A percentile compares a stretch with the other conserved stretches of the same genome.
These are phyloP conservation scores for Talaromyces borbonicus DNA, from an alignment of 495 filamentous ascomycete genomes.

Conservation along the genomic window DNA sequence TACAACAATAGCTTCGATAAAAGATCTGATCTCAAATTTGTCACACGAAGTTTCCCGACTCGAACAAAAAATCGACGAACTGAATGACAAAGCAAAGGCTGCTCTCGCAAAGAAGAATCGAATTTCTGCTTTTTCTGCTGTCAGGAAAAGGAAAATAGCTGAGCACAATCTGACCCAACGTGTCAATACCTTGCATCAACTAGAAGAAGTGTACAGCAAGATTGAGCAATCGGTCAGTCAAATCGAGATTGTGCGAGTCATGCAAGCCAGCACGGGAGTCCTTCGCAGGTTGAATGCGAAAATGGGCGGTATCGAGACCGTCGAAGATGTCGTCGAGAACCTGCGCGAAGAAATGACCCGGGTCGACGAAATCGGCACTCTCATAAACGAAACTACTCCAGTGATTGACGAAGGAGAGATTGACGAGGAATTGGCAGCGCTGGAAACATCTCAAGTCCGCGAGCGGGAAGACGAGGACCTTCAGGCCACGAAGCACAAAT, in stretches of 20 bases:
- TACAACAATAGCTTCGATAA: slow-evolving; percentile 67
- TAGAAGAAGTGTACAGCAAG: slow-evolving; percentile 68
- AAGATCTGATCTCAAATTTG: slow-evolving; percentile 52
- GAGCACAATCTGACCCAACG: slow-evolving; percentile 62
- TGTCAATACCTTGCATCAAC: slow-evolving; percentile 59
- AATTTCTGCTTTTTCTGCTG: slow-evolving; percentile 60
- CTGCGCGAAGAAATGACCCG: slow-evolving; percentile 71
- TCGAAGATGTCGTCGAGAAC: slow-evolving; percentile 63
- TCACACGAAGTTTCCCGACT: slow-evolving; percentile 55
- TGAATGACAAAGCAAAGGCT: slow-evolving; percentile 48
- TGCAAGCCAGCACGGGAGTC: slow-evolving; percentile 66
- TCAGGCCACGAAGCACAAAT: slow-evolving; percentile 32
- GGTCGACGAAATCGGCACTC: slow-evolving; percentile 71
- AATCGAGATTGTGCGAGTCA: slow-evolving; percentile 65
- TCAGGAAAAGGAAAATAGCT: slow-evolving; percentile 73
- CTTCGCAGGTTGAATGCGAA: slow-evolving; percentile 63
- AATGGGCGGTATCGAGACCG: slow-evolving; percentile 65
- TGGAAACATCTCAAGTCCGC: slow-evolving; percentile 58
- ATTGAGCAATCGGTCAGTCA: slow-evolving; percentile 83
- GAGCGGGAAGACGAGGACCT: slow-evolving; percentile 43
- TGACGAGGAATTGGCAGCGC: slow-evolving; percentile 73
- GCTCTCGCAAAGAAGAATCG: slow-evolving; percentile 62
- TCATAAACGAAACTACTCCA: slow-evolving; percentile 53
- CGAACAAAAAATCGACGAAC: slow-evolving; percentile 36
- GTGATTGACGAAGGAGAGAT: slow-evolving; percentile 74